Evolutionary conservation across 257 asterid species (phyloP).

Genomic region (Cordia subcordata): DNA sequence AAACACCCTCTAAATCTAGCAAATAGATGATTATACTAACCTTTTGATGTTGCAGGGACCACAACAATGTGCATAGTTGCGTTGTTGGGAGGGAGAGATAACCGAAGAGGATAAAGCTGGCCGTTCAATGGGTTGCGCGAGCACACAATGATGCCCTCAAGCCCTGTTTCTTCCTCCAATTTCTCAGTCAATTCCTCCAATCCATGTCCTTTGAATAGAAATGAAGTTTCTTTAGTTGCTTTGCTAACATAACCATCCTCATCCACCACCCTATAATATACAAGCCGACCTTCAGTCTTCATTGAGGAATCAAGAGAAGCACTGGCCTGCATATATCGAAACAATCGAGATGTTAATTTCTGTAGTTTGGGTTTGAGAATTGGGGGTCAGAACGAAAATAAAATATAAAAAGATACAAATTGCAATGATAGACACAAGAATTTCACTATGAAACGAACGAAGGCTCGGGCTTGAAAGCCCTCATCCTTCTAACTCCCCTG

Average conservation of each 20-base stretch:
- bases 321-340: constrained; percentile 26
- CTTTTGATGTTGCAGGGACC: constrained; percentile 69
- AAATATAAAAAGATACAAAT: too few species aligned
- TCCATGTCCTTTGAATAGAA: constrained; percentile 64
- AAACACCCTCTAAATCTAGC: not conserved
- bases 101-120: constrained; percentile 71
- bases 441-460: too few species aligned
- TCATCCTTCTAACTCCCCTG: too few species aligned
- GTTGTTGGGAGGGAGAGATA: constrained; percentile 88
- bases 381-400: too few species aligned
- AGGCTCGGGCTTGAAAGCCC: too few species aligned
- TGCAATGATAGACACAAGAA: too few species aligned
- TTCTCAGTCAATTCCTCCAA: constrained; percentile 55
- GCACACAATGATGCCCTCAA: constrained; percentile 55
- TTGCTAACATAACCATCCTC: constrained; percentile 52
- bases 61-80: constrained; percentile 77
- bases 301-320: constrained; percentile 17
- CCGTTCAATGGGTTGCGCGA: constrained; percentile 57
- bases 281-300: constrained; percentile 63
- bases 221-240: constrained; percentile 43
- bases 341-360: constrained; percentile 3
- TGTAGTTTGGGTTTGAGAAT: not conserved
- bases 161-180: constrained; percentile 69
- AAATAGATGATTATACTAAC: constrained; percentile 24
- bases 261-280: constrained; percentile 54